Evolutionary conservation across 2,329 filamentous ascomycete genomes (phyloP).

Genomic region (Setomelanomma holmii): DNA sequence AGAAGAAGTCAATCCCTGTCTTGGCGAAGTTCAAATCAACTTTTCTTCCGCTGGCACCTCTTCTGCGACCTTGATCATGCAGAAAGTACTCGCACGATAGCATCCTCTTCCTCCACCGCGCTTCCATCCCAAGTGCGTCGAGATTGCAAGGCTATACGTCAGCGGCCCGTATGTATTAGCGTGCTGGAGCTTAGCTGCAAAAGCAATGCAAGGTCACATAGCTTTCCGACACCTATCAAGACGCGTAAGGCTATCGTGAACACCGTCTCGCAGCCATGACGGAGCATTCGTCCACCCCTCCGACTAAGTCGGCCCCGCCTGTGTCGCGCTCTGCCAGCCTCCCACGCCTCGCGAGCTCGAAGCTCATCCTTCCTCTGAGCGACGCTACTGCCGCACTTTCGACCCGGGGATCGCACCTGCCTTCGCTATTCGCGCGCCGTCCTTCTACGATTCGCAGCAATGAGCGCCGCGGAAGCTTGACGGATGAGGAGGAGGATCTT

Average conservation of each 20-base stretch:
- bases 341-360: slow-evolving; percentile 44
- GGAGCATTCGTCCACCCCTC: slow-evolving; percentile 23
- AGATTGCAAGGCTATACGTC: background rate
- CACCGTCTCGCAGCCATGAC: slow-evolving; percentile 17
- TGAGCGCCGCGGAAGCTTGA: slow-evolving; percentile 39
- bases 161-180: background rate
- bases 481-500: slow-evolving; percentile 41
- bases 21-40: no score
- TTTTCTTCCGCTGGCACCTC: no score
- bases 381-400: slow-evolving; percentile 46
- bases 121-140: background rate
- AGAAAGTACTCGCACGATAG: background rate
- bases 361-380: slow-evolving; percentile 52
- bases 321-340: slow-evolving; percentile 32
- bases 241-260: slow-evolving; percentile 1
- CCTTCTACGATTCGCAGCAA: slow-evolving; percentile 40
- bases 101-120: background rate
- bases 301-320: slow-evolving; percentile 24
- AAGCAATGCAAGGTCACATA: slow-evolving; percentile 1
- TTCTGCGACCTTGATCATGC: no score
- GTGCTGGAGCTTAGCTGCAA: background rate
- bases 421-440: slow-evolving; percentile 41
- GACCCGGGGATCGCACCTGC: slow-evolving; percentile 54
- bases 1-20: slow-evolving; percentile 20
- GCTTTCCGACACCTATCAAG: slow-evolving; percentile 2